Evolutionary conservation across 352 stramenopile genomes (phyloP), one percentile per base, ranked within the genome.

Genomic region (Globisporangium emineosum): DNA sequence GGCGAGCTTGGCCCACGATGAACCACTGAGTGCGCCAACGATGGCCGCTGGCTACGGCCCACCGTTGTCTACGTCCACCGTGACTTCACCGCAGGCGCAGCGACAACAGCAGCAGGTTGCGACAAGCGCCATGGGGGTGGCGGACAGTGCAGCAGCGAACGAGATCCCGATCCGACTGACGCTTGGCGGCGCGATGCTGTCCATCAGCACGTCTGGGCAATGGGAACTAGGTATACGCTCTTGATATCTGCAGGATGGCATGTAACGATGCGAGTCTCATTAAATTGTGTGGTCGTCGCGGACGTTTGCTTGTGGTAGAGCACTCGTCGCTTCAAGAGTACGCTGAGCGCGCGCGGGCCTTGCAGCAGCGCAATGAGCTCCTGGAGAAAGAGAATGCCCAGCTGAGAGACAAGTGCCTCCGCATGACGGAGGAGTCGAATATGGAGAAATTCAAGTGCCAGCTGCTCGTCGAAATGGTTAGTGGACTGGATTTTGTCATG

Each of bases 361-460:
- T 93, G 53, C 69, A 78, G 29, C 71, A 79, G 51, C 73, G 71
- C 10, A 88, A 86, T 32, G 64, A 65, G 19, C 50, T 61, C 1
- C 66, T 96, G 0, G 79, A 91, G 51, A 68, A 62, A 9, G 87
- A 93, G 61, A 92, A 93, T 61, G 60, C 66, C 0, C 66, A 81
- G 50, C 72, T 96, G 30, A 68, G 69, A 37, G 81, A 91, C 27
- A 81, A 77, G 23, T 88, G 73, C 33, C 35, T 64, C 7, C 83
- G 87, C 17, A 72, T 94, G 62, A 82, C 71, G 2, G 83, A 94
- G 50, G 87, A 94, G 51, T 88, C 77, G 47, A 93, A 93, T 63
- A 91, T 96, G 81, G 84, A 92, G 51, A 93, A 93, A 59, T 96
- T 96, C 65, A 96, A 92, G 65, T 92, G 85, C 59, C 83, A 94